Evolutionary conservation across 2,329 filamentous ascomycete species (phyloP).

Genomic region (Alternaria brassicae): DNA sequence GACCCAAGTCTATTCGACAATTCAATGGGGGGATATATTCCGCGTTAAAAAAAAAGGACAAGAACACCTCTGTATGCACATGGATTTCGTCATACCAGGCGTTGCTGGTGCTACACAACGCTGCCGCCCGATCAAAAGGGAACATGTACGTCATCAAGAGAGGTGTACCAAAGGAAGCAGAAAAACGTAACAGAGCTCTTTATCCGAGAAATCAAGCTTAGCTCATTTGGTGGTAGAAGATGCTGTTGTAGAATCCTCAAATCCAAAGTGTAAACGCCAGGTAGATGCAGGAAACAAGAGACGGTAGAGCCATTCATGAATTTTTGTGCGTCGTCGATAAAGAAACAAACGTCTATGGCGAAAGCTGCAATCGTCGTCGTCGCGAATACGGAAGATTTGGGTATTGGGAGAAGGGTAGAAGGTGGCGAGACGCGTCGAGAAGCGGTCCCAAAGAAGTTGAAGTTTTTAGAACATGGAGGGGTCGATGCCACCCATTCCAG

Average conservation of each 20-base stretch:
- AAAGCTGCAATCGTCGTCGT: conserved; percentile 34
- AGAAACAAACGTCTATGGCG: conserved; percentile 25
- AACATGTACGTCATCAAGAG: conserved; percentile 33
- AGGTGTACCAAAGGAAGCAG: conserved; percentile 37
- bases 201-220: conserved; percentile 31
- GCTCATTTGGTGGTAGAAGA: conserved; percentile 23
- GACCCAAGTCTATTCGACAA: conserved; percentile 26
- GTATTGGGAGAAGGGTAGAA: conserved; percentile 33
- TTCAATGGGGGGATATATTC: conserved; percentile 36
- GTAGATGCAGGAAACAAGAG: conserved; percentile 31
- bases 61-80: conserved; percentile 47
- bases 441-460: conserved; percentile 11
- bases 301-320: conserved; percentile 24
- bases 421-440: conserved; percentile 17
- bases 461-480: conserved; percentile 56
- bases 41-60: conserved; percentile 22
- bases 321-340: conserved; percentile 22
- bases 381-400: conserved; percentile 21
- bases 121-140: conserved; percentile 29
- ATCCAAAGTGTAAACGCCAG: conserved; percentile 32
- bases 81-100: conserved; percentile 42
- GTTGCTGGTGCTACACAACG: conserved; percentile 7
- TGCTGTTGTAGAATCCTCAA: conserved; percentile 11
- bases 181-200: conserved; percentile 24
- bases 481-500: conserved; percentile 64